Evolutionary conservation across 371 early-diverging fungal genomes (phyloP).

Genomic region (Blakeslea trispora): DNA sequence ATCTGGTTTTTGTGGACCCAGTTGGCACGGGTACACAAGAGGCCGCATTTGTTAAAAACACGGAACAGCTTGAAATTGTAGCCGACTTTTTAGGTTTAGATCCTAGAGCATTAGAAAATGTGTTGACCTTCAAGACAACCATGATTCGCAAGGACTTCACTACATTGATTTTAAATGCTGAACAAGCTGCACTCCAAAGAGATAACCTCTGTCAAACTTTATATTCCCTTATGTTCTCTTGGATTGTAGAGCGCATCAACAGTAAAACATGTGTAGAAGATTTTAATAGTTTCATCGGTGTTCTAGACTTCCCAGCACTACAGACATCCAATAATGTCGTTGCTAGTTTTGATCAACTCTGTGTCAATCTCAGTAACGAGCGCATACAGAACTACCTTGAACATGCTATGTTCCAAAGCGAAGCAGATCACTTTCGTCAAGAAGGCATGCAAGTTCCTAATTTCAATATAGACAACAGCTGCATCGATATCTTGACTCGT

Average conservation of each 20-base stretch:
- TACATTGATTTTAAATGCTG: constrained; percentile 82
- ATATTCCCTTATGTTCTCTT: constrained; percentile 82
- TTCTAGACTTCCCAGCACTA: constrained; percentile 71
- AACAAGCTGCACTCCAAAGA: constrained; percentile 75
- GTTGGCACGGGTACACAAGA: constrained; percentile 57
- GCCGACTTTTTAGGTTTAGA: constrained; percentile 88
- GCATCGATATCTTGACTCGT: constrained; percentile 47
- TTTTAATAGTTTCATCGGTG: constrained; percentile 69
- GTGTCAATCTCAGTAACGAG: constrained; percentile 83
- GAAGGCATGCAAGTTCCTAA: constrained; percentile 59
- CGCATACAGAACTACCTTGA: constrained; percentile 69
- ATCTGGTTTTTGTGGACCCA: constrained; percentile 78
- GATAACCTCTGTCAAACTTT: constrained; percentile 78
- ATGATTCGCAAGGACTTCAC: constrained; percentile 81
- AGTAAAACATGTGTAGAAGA: constrained; percentile 68
- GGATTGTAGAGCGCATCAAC: constrained; percentile 91
- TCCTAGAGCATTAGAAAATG: constrained; percentile 76
- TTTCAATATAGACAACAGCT: constrained; percentile 14
- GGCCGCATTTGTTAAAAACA: constrained; percentile 74
- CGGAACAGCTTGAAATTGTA: constrained; percentile 76
- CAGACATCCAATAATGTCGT: constrained; percentile 19
- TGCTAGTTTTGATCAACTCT: constrained; percentile 73
- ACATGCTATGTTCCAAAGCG: constrained; percentile 61
- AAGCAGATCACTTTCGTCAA: constrained; percentile 38
- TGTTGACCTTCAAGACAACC: constrained; percentile 85